Evolutionary conservation across 139 green algal species (phyloP), one percentile per base, ranked within the genome.

Genomic region (Coccomyxa sp.): DNA sequence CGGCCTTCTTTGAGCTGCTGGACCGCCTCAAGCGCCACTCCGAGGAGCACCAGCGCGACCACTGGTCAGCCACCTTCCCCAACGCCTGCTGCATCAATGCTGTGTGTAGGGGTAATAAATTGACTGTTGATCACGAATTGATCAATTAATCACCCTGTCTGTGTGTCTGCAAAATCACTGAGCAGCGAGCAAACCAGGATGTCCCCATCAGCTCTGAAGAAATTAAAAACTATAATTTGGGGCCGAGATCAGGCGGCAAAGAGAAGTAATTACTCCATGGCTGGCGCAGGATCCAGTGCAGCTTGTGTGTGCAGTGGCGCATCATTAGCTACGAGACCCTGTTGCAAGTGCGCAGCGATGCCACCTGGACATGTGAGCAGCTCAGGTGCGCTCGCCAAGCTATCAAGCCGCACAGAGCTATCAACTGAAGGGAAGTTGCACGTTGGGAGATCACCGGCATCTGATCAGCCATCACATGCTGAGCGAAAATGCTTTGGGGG

Each of bases 291-390:
- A 79, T 94, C 58, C 88, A 95, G 85, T 96, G 93, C 89, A 93
- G 83, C 84, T 18, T 51, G 0, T 96, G 93, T 75, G 38, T 76
- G 67, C 89, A 90, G 83, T 94, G 92, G 90, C 86, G 92, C 81
- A 93, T 92, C 67, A 85, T 92, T 13, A 81, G 30, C n/a, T 93
- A 90, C 60, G 86, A 87, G 1, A 67, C 74, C 27, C 85, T 88
- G 38, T 60, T 80, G 63, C 66, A 68, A 21, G 66, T 85, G 4
- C 75, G 38, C 0, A 85, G 77, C 15, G 76, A 88, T 60, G 68
- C 32, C 12, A 68, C 89, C 10, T 95, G 91, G 90, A 90, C 84
- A 3, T 95, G 91, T 79, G 78, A 27, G n/a, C 84, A 88, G 74
- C 88, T 95, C 1, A 86, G 86, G 87, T 92, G 77, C 13, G n/a